These are phyloP conservation scores for Lycium ferocissimum DNA, from an alignment of 257 asterid species.

Conservation along the genomic window DNA sequence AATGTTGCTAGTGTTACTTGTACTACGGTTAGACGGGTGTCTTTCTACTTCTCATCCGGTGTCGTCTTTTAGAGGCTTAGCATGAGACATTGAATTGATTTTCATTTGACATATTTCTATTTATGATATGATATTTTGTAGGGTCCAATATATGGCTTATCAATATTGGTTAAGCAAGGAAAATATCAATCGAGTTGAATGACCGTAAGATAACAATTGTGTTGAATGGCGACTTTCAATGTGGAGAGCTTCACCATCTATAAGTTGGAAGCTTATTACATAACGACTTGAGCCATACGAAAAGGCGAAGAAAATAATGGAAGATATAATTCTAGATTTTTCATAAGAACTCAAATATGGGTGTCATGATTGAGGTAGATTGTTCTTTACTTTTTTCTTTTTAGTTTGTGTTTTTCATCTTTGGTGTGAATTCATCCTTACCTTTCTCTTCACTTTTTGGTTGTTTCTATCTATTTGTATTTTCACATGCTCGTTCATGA, in stretches of 20 bases:
- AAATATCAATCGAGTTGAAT: too few species aligned
- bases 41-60: too few species aligned
- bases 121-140: too few species aligned
- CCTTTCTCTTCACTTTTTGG: background rate
- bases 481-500: background rate
- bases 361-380: slow-evolving; percentile 79
- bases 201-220: too few species aligned
- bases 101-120: too few species aligned
- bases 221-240: background rate
- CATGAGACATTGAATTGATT: too few species aligned
- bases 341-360: slow-evolving; percentile 83
- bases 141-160: too few species aligned
- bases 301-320: slow-evolving; percentile 97
- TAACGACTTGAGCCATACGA: slow-evolving; percentile 59
- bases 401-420: background rate
- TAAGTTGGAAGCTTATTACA: background rate
- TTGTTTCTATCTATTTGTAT: background rate
- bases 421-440: background rate
- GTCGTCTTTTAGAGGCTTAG: too few species aligned
- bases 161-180: too few species aligned
- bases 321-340: slow-evolving; percentile 89
- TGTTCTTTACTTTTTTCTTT: background rate
- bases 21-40: too few species aligned
- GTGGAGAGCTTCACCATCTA: background rate
- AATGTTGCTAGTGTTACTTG: too few species aligned